phyloP scores from a whole-genome alignment of 1,139 yeast genomes.

The Scheffersomyces stambukii region DNA sequence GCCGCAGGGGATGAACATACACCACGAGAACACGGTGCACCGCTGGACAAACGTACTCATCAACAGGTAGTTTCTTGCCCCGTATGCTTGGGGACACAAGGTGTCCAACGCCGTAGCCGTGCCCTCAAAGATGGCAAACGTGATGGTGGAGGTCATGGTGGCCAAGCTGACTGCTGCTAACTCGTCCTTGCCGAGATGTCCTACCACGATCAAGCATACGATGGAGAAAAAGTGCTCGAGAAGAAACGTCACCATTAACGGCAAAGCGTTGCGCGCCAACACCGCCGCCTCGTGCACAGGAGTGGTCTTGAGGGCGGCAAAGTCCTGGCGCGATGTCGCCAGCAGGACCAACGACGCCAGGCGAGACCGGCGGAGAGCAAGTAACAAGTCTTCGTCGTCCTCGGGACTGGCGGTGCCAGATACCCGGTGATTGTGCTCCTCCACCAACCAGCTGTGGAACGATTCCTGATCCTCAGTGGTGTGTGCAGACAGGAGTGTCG shows the following conservation, averaged over 20 bases:
- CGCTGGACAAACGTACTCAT: slow-evolving; percentile 66
- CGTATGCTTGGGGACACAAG: slow-evolving; percentile 79
- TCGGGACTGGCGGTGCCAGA: slow-evolving; percentile 32
- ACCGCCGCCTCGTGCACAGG: slow-evolving; percentile 42
- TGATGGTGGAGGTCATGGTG: slow-evolving; percentile 82
- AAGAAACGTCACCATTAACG: slow-evolving; percentile 63
- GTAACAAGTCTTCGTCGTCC: slow-evolving; percentile 12
- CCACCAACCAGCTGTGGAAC: slow-evolving; percentile 55
- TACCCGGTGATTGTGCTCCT: slow-evolving; percentile 62
- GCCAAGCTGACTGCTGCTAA: slow-evolving; percentile 82
- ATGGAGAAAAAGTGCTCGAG: slow-evolving; percentile 70
- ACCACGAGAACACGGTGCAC: slow-evolving; percentile 54
- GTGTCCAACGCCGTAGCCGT: slow-evolving; percentile 86
- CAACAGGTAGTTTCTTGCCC: slow-evolving; percentile 58
- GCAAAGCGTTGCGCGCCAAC: slow-evolving; percentile 53
- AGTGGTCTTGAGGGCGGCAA: slow-evolving; percentile 43
- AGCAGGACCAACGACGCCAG: slow-evolving; percentile 7
- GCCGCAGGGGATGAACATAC: slow-evolving; percentile 58
- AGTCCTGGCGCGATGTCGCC: slow-evolving; percentile 19
- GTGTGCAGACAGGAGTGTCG: slow-evolving; percentile 49
- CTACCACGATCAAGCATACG: slow-evolving; percentile 68
- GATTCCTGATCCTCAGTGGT: slow-evolving; percentile 53
- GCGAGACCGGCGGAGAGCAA: background rate
- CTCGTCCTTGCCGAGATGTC: slow-evolving; percentile 67
- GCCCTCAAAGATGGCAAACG: slow-evolving; percentile 83